Evolutionary conservation across 805 yeast genomes (phyloP).

Genomic region (Clavispora vitiphila): DNA sequence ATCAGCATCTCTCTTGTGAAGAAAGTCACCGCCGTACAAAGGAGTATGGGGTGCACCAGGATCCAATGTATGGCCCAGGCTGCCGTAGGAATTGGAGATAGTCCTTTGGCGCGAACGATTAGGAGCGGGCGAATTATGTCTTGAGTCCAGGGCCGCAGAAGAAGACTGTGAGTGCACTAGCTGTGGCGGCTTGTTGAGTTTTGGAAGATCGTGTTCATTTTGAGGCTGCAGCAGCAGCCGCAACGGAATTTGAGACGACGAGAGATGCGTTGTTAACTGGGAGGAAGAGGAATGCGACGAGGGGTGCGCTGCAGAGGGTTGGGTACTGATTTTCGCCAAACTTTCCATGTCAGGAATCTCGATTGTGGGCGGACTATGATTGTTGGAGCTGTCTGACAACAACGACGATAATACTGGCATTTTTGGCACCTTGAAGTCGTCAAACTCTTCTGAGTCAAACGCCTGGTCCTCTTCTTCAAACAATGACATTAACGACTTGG

Average conservation of each 20-base stretch:
- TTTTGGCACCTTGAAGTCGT: constrained; percentile 8
- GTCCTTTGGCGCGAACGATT: constrained; percentile 34
- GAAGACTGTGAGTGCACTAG: constrained; percentile 41
- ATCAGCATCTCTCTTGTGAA: constrained; percentile 11
- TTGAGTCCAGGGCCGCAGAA: constrained; percentile 27
- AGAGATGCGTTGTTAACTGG: not conserved
- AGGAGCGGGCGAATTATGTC: constrained; percentile 18
- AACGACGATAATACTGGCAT: constrained; percentile 3
- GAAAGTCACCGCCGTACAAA: constrained; percentile 7
- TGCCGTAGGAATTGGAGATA: constrained; percentile 31
- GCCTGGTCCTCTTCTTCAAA: constrained; percentile 12
- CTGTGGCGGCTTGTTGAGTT: constrained; percentile 37
- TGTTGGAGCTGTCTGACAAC: constrained; percentile 12
- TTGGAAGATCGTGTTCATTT: constrained; percentile 5
- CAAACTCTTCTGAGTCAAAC: constrained; percentile 3
- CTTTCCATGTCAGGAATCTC: constrained; percentile 69
- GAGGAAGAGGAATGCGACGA: not conserved
- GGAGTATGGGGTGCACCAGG: constrained; percentile 8
- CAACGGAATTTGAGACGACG: constrained; percentile 5
- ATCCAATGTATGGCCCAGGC: not conserved
- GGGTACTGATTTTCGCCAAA: constrained; percentile 19
- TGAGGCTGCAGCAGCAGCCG: not conserved
- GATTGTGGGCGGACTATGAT: constrained; percentile 53
- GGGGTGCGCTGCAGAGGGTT: not conserved
- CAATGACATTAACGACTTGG: constrained; percentile 11